phyloP scores from a whole-genome alignment of 176 grass and related monocot genomes.

The Hsuehochloa calcarea region DNA sequence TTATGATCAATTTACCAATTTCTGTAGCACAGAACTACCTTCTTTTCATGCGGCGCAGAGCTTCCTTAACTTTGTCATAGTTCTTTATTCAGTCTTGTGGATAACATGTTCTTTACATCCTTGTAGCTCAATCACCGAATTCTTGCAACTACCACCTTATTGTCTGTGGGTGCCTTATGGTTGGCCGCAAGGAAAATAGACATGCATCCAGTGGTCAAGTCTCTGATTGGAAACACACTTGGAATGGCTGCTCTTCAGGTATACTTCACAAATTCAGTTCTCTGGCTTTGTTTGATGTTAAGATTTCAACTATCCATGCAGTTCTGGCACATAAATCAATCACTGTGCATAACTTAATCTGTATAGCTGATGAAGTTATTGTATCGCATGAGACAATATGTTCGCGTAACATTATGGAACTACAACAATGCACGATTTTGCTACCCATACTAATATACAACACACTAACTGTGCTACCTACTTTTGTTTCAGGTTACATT shows the following conservation, averaged over 20 bases:
- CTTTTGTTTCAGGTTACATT: slow-evolving; percentile 66
- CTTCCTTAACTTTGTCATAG: neutral
- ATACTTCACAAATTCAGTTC: slow-evolving; percentile 9
- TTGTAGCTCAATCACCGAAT: slow-evolving; percentile 88
- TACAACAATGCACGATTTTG: neutral
- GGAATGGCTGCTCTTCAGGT: slow-evolving; percentile 94
- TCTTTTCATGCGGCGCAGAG: neutral
- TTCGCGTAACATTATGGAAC: neutral
- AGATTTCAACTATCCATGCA: neutral
- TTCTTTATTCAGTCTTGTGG: neutral
- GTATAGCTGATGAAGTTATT: slow-evolving; percentile 2
- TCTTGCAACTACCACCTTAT: slow-evolving; percentile 69
- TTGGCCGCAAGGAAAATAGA: slow-evolving; percentile 68
- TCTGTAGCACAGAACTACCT: neutral
- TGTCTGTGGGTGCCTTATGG: slow-evolving; percentile 74
- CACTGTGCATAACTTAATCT: neutral
- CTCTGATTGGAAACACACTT: slow-evolving; percentile 70
- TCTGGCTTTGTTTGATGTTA: neutral
- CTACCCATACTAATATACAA: neutral
- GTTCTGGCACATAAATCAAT: neutral
- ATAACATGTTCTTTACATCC: slow-evolving; percentile 16
- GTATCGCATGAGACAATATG: neutral
- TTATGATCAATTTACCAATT: neutral
- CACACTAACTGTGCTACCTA: neutral
- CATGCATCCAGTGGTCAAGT: slow-evolving; percentile 77